Evolutionary conservation across 2,329 filamentous ascomycete species (phyloP).

Genomic region (Ophioceras dolichostomum): DNA sequence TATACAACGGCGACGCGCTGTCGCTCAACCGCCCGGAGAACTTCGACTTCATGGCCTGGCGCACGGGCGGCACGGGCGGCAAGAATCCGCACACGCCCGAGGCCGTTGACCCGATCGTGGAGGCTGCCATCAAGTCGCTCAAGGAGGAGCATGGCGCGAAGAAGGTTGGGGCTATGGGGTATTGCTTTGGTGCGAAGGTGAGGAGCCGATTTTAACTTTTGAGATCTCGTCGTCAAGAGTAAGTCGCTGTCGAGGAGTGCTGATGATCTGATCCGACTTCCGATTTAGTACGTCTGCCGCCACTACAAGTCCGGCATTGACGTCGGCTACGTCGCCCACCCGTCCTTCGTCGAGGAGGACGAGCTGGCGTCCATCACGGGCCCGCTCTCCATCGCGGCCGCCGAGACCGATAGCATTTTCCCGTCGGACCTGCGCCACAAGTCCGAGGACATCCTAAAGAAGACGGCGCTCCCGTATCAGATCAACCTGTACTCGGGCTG

Average conservation of each 20-base stretch:
- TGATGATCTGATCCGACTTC: not conserved
- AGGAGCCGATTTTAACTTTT: constrained; percentile 5
- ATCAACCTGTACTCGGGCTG: constrained; percentile 64
- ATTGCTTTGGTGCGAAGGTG: constrained; percentile 66
- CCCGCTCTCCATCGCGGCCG: constrained; percentile 54
- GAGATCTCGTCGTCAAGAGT: not conserved
- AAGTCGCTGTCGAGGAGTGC: not conserved
- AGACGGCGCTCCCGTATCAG: constrained; percentile 53
- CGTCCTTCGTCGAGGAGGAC: constrained; percentile 57
- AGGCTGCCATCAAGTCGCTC: constrained; percentile 42
- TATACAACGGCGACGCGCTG: constrained; percentile 56
- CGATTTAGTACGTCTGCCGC: constrained; percentile 50
- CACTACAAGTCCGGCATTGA: constrained; percentile 53
- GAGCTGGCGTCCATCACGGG: constrained; percentile 55
- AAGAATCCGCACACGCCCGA: constrained; percentile 35
- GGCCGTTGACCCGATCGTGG: constrained; percentile 33
- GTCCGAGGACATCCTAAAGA: constrained; percentile 49
- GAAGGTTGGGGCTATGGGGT: constrained; percentile 53
- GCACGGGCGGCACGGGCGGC: constrained; percentile 29
- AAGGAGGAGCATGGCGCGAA: constrained; percentile 40
- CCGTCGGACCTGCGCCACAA: constrained; percentile 49
- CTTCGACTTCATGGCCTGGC: constrained; percentile 31
- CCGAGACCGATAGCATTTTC: constrained; percentile 55
- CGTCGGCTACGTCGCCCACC: constrained; percentile 64
- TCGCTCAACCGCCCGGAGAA: constrained; percentile 32